These are phyloP conservation scores for Acrocalymma vagum DNA, from an alignment of 2,329 filamentous ascomycete species.

Conservation along the genomic window DNA sequence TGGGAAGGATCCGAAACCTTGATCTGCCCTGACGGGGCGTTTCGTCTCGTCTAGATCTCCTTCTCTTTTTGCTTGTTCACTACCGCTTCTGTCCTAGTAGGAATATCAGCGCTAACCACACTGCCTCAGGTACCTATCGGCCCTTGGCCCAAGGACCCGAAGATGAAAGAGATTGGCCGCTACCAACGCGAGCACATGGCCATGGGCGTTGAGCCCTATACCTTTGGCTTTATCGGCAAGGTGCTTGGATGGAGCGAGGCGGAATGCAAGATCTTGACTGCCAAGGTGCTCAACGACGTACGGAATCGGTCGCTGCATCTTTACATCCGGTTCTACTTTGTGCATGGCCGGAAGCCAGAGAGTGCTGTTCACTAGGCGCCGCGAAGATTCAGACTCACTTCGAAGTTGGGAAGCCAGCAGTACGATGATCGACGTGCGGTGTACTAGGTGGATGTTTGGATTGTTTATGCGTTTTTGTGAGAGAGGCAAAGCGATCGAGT, in stretches of 20 bases:
- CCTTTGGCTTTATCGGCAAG: constrained; percentile 44
- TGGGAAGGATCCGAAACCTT: no score
- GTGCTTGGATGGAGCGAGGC: constrained; percentile 44
- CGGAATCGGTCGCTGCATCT: constrained; percentile 36
- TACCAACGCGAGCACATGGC: constrained; percentile 48
- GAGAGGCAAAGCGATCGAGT: no score
- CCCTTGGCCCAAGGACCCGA: constrained; percentile 57
- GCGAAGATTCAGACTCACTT: no score
- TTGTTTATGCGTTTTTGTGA: no score
- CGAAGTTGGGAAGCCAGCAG: no score
- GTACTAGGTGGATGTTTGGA: no score
- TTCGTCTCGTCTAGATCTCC: background rate
- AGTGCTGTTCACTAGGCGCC: constrained; percentile 19
- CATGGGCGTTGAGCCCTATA: constrained; percentile 47
- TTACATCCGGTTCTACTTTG: constrained; percentile 46
- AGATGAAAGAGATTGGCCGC: constrained; percentile 59
- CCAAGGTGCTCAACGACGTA: constrained; percentile 42
- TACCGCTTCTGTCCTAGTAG: background rate
- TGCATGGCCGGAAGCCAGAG: constrained; percentile 39
- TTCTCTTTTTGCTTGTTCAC: background rate
- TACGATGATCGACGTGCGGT: no score
- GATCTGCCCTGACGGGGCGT: background rate
- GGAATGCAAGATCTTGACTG: constrained; percentile 43
- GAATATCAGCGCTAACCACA: constrained; percentile 6
- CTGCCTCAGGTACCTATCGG: constrained; percentile 38